phyloP scores from a whole-genome alignment of 2,329 filamentous ascomycete species.

The Falciphora oryzae region DNA sequence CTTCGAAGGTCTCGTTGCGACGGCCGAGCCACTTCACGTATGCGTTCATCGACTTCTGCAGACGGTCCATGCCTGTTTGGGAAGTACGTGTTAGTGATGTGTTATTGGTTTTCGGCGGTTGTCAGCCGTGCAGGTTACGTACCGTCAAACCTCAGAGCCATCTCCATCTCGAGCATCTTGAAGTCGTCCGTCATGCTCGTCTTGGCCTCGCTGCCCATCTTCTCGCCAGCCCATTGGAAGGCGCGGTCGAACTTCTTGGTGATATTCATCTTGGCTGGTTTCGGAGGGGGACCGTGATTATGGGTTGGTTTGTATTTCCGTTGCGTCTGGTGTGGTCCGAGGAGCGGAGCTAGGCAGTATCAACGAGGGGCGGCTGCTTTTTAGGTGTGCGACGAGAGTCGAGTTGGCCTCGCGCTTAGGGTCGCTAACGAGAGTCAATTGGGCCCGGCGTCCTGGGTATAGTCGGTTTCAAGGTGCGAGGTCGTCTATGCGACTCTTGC shows the following conservation, averaged over 20 bases:
- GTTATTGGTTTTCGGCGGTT: background rate
- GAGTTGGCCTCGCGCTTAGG: background rate
- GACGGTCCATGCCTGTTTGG: slow-evolving; percentile 72
- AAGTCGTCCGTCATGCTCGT: slow-evolving; percentile 87
- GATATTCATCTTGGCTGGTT: slow-evolving; percentile 41
- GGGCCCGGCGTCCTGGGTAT: background rate
- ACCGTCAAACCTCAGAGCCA: slow-evolving; percentile 87
- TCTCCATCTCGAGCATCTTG: slow-evolving; percentile 82
- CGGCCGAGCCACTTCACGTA: slow-evolving; percentile 88
- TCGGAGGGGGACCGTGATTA: background rate
- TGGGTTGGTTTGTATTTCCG: background rate
- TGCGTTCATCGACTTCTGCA: slow-evolving; percentile 77
- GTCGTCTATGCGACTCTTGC: background rate
- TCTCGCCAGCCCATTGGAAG: slow-evolving; percentile 97
- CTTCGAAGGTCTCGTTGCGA: slow-evolving; percentile 70
- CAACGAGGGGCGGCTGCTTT: background rate
- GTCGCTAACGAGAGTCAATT: background rate
- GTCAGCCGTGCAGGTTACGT: slow-evolving; percentile 21
- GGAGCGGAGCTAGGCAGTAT: no score
- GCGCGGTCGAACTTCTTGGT: slow-evolving; percentile 89
- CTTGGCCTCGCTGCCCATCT: slow-evolving; percentile 88
- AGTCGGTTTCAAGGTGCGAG: background rate
- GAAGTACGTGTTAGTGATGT: slow-evolving; percentile 9
- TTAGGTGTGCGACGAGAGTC: background rate
- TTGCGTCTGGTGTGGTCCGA: background rate